These are phyloP conservation scores for Drechmeria coniospora DNA, from an alignment of 2,329 filamentous ascomycete species.

Conservation along the genomic window DNA sequence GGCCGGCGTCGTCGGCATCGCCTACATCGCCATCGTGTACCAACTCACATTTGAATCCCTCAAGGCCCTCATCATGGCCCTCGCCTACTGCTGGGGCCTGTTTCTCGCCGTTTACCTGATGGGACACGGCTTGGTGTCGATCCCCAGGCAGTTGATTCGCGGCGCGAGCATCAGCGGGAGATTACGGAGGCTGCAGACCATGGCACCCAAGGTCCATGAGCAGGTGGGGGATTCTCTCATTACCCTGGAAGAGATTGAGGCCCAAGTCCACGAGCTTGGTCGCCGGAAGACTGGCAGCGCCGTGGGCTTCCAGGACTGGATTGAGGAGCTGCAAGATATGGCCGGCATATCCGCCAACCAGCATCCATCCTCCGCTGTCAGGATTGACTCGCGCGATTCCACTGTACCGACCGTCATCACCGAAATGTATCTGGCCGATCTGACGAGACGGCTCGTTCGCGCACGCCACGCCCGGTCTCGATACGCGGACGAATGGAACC, in stretches of 20 bases:
- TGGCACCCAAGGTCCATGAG: constrained; percentile 73
- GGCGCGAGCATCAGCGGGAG: constrained; percentile 63
- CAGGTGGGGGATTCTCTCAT: constrained; percentile 73
- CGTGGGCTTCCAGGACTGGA: constrained; percentile 74
- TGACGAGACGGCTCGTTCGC: constrained; percentile 68
- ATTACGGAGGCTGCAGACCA: constrained; percentile 58
- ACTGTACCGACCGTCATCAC: constrained; percentile 71
- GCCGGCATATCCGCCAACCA: constrained; percentile 51
- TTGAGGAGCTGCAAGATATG: constrained; percentile 78
- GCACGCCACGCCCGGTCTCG: constrained; percentile 71
- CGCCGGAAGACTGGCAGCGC: constrained; percentile 68
- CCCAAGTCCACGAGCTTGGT: constrained; percentile 63
- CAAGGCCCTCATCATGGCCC: constrained; percentile 77
- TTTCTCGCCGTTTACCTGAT: constrained; percentile 90
- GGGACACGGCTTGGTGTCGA: constrained; percentile 88
- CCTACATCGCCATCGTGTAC: constrained; percentile 73
- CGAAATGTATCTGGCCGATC: constrained; percentile 78
- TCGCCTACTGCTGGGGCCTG: constrained; percentile 89
- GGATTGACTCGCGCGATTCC: constrained; percentile 26
- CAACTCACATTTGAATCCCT: constrained; percentile 57
- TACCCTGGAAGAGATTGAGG: constrained; percentile 65
- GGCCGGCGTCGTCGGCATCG: constrained; percentile 52
- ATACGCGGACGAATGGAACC: constrained; percentile 76
- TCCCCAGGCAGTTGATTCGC: constrained; percentile 67
- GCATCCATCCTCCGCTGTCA: constrained; percentile 25